Evolutionary conservation across 306 rosid genomes (phyloP), one percentile per base, ranked within the genome.

Genomic region (Mimosa pudica): DNA sequence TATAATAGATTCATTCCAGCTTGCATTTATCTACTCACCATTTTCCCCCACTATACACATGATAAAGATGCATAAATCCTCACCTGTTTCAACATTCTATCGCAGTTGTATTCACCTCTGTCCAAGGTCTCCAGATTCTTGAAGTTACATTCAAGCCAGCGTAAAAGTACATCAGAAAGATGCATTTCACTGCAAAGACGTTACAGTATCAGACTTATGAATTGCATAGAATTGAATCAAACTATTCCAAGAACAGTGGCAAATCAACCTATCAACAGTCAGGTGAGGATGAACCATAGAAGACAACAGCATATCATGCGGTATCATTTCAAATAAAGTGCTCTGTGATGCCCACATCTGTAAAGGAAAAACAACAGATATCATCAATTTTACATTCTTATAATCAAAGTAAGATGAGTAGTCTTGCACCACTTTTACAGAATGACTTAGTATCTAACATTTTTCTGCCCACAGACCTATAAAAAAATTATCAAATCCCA

Each of bases 231-330:
- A 74, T 68, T 58, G 62, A 83, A 73, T 80, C 33, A 81, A 35
- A 66, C 54, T 73, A 81, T 70, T 75, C 75, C 17, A 24, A 63
- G 70, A 74, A 74, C 65, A 81, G 52, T 61, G 63, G 11, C 63
- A 42, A 41, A 58, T 33, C 82, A 77, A 93, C 98, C 96, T 91
- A 82, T 93, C 97, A 72, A 89, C 84, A 11, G 97, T 93, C 84
- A 93, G 81, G 77, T 78, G 75, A 70, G 87, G 87, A 79, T 88
- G 92, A 87, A 84, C 77, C 42, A 88, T 64, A 76, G 87, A 86
- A 85, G 82, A 84, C 61, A 81, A 70, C 77, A 93, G 82, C 77
- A 93, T 71, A 49, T 82, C 67, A 70, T 84, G 84, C 49, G 94
- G 98, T 78, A 91, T 79, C 77, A 82, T 70, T 41, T 71, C 80